Conservation (phyloP, 306 rosid species). For the Cucumis hystrix region DNA sequence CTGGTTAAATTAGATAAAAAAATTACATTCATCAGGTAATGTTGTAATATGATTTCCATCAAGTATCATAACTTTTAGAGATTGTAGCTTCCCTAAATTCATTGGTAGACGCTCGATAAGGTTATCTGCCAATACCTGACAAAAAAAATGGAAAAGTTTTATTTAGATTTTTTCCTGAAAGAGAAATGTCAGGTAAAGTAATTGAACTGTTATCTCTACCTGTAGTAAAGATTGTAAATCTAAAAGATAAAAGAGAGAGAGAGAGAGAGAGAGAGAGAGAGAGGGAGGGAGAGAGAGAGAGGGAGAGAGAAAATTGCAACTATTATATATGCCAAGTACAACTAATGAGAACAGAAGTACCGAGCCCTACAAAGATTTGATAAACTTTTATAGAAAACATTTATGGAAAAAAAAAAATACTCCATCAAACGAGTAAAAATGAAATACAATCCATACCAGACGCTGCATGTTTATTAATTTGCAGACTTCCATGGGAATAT, state of each 20-base stretch:
- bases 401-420: not conserved
- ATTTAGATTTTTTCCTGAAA: not conserved
- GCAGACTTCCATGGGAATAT: slow-evolving; percentile 62
- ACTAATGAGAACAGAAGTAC: not conserved
- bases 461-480: slow-evolving; percentile 72
- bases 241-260: not conserved
- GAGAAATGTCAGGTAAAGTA: not conserved
- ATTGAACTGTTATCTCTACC: not conserved
- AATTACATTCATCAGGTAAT: slow-evolving; percentile 97
- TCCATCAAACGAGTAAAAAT: slow-evolving; percentile 6
- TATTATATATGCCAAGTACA: not conserved
- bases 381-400: not conserved
- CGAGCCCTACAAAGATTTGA: not conserved
- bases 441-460: slow-evolving; percentile 42
- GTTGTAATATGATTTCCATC: slow-evolving; percentile 70
- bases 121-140: slow-evolving; percentile 69
- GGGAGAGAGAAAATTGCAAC: not conserved
- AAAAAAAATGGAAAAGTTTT: not conserved
- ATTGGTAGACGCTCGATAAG: slow-evolving; percentile 71
- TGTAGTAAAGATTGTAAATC: not conserved
- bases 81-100: slow-evolving; percentile 83
- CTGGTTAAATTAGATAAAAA: slow-evolving; percentile 30
- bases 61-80: slow-evolving; percentile 66
- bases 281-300: no score
- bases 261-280: not conserved